Base-by-base conservation (phyloP, 2,329 filamentous ascomycete species). In the Claviceps purpurea region DNA sequence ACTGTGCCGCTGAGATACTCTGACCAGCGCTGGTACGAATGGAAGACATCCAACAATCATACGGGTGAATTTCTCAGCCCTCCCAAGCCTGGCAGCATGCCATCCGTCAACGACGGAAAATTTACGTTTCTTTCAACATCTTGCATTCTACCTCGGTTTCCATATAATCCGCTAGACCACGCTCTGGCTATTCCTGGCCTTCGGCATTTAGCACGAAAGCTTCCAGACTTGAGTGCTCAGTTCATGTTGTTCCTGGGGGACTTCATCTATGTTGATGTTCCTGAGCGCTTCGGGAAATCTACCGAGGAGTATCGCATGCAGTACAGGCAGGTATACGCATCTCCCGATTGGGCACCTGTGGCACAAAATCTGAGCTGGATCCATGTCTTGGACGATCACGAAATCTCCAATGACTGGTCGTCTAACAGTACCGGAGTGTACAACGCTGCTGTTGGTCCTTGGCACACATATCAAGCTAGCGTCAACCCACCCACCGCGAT, bases 311-410 rank as follows among this genome's bases (percentile, higher is more conserved):
- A 96, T 65, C 81, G 90, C 49, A 81, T 88, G 63, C 89, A 96
- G 64, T 98, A 98, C 64, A 84, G 91, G 20, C 89, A 94, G 60
- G 84, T 96, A n/a, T 98, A 98, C 63, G 85, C 88, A 0, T 95
- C 90, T 2, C 91, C 91, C 0, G 91, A 95, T 57, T 98, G 93
- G 93, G 74, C 79, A 1, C 72, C 81, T 0, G 82, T 87, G 11
- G 81, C 81, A 1, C 76, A 85, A 58, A 83, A 89, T 52, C 73
- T 97, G n/a, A 94, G 90, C 60, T 98, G 93, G 93, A 88, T 97
- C 45, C 93, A 98, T 62, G 90, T 95, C 2, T 78, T 96, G 6
- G 93, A 98, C 63, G 93, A 98, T 64, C 93, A 98, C 62, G 93
- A 98, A 64, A 96, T 98, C 56, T 79, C 79, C 5, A 97, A 98